Base-by-base conservation (phyloP, 129 eudicot species). In the Pulicaria dysenterica region DNA sequence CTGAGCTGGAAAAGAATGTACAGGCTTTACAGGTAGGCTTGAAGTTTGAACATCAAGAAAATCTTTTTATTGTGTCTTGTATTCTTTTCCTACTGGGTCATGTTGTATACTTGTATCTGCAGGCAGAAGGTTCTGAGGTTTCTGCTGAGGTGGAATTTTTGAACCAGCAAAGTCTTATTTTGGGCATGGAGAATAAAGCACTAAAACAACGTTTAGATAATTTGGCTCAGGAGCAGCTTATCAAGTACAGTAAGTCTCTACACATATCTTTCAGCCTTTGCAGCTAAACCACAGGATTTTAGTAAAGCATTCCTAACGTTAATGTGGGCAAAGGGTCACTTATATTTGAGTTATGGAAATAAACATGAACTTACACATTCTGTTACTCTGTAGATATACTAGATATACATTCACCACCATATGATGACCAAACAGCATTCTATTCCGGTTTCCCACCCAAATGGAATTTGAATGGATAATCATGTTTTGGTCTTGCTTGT, bases 101-200 rank as follows among this genome's bases (percentile, higher is more conserved):
- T 69, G 44, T 48, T 47, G 54, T 16, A 42, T 59, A 55, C 60
- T 15, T 60, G 77, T 69, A 56, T 38, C 15, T 78, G 75, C 87
- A 94, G 98, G 89, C 90, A 63, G 98, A 90, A 83, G 98, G 97
- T 47, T 85, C 93, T 49, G 96, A 87, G 74, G 91, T 87, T 75
- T 85, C 96, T 69, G 98, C 98, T 70, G 98, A 94, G 79, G 89
- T 94, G 54, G 98, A 94, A 76, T 94, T 94, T 83, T 89, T 88
- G 59, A 90, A 94, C 81, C 98, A 88, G 83, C 97, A 90, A 70
- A 86, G 88, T 83, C 87, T 90, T 69, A 88, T 94, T 72, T 62
- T 94, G 74, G 87, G 86, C 84, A 90, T 94, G 98, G 98, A 94
- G 76, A 94, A 94, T 80, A 90, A 94, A 75, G 87, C 97, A 0